Evolutionary conservation across 192 early-diverging fungal genomes (phyloP).

Genomic region (Powellomyces hirtus): DNA sequence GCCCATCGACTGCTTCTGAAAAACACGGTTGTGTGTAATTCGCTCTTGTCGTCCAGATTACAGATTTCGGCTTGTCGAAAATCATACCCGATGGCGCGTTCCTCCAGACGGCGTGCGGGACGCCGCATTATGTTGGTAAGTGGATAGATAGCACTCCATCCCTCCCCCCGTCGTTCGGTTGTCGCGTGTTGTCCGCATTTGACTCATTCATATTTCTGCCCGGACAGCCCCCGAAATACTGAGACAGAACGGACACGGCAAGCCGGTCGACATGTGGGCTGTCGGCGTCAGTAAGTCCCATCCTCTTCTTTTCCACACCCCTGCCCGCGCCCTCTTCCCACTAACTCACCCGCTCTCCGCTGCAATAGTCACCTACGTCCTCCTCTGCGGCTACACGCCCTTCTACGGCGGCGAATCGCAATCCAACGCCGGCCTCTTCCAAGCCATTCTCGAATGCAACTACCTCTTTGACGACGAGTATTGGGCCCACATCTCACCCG

Average conservation of each 20-base stretch:
- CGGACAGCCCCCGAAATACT: slow-evolving; percentile 66
- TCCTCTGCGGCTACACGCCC: slow-evolving; percentile 54
- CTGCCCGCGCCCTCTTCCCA: neutral
- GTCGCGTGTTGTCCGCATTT: no score
- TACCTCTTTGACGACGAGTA: slow-evolving; percentile 61
- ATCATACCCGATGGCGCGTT: slow-evolving; percentile 57
- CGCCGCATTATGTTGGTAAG: slow-evolving; percentile 46
- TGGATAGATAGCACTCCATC: neutral
- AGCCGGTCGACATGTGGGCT: slow-evolving; percentile 72
- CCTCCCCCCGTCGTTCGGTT: neutral
- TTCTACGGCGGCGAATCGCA: slow-evolving; percentile 45
- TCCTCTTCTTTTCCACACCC: neutral
- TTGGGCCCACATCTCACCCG: slow-evolving; percentile 38
- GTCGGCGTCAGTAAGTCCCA: slow-evolving; percentile 63
- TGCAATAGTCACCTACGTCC: slow-evolving; percentile 42
- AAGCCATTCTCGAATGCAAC: slow-evolving; percentile 64
- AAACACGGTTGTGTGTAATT: no score
- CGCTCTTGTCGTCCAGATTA: slow-evolving; percentile 51
- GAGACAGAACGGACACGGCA: slow-evolving; percentile 57
- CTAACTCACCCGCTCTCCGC: neutral
- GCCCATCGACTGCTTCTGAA: no score
- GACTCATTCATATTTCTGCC: neutral
- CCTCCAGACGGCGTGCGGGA: slow-evolving; percentile 64
- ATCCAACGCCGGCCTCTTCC: slow-evolving; percentile 57
- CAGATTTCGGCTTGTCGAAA: slow-evolving; percentile 75